phyloP scores from a whole-genome alignment of 73 alveolate species.

The Stentor roeselii region DNA sequence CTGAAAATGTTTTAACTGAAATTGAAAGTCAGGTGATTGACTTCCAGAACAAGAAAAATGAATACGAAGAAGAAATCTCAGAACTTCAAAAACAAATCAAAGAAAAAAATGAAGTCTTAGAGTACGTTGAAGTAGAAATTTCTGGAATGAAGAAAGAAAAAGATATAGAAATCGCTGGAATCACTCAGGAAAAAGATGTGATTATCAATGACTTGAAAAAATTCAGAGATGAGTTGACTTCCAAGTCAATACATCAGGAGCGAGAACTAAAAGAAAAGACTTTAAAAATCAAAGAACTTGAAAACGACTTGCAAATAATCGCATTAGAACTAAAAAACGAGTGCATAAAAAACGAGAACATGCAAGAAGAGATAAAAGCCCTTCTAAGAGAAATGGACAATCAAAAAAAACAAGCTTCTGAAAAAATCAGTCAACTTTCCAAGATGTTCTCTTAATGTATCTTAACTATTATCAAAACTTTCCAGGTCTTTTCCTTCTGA shows the following conservation, averaged over 20 bases:
- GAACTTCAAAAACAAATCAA: conserved; percentile 31
- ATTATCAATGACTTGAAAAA: conserved; percentile 22
- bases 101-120: conserved; percentile 29
- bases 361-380: conserved; percentile 13
- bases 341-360: background rate
- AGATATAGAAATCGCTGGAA: background rate
- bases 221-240: background rate
- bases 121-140: conserved; percentile 25
- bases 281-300: background rate
- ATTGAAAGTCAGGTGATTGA: conserved; percentile 42
- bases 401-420: conserved; percentile 19
- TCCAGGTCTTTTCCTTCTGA: no score
- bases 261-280: background rate
- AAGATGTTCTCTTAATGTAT: background rate
- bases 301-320: background rate
- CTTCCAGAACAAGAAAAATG: conserved; percentile 25
- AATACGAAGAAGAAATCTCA: background rate
- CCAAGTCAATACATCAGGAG: background rate
- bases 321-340: background rate
- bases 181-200: background rate
- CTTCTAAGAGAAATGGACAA: conserved; percentile 12
- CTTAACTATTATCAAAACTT: background rate
- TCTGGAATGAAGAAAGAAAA: background rate
- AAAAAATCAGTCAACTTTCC: background rate
- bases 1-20: background rate